Evolutionary conservation across 768 basidiomycete species (phyloP), one percentile per base, ranked within the genome.

Genomic region (Panellus pusillus): DNA sequence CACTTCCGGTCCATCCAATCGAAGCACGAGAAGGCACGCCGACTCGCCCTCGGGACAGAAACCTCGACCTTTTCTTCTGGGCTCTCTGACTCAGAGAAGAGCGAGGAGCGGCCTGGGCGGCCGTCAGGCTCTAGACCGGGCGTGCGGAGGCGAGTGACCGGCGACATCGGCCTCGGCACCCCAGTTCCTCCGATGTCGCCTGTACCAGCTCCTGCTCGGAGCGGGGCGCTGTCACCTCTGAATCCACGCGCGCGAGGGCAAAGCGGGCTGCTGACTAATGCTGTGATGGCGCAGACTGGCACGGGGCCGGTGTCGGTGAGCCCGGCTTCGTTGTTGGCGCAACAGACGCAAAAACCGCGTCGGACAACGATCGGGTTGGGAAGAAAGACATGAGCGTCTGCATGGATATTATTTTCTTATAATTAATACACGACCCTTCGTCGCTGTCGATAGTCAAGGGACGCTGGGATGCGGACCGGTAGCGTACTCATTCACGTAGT

Each of bases 1-100:
- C 97, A 99, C 68, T 99, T 99, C 76, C 86, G 95, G 15, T 74
- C 82, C 0, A 85, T 97, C 1, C 97, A 99, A 70, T 77, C 80
- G 31, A 89, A 86, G 62, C 95, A 98, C 66, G 95, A 98, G 73
- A 95, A 94, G 66, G 83, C 93, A 4, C 83, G 94, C 27, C 78
- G 95, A 35, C 86, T 84, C 59, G 83, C 86, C 0, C 72, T 87
- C 7, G 89, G 88, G n/a, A 71, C 78, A 13, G 88, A 93, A 50
- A 73, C 68, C 1, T 67, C 79, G 2, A 70, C 82, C 1, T 79
- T 84, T 52, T 60, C 58, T 7, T 70, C 77, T 6, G 80, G 76
- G 12, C 75, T 76, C 55, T 61, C 72, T 52, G 79, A 76, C 46
- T 72, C 70, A 32, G 79, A 83, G 36, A 77, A 65, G 66, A 60